Conservation (phyloP, 169 alveolate genomes). For the Eimeria zaria region DNA sequence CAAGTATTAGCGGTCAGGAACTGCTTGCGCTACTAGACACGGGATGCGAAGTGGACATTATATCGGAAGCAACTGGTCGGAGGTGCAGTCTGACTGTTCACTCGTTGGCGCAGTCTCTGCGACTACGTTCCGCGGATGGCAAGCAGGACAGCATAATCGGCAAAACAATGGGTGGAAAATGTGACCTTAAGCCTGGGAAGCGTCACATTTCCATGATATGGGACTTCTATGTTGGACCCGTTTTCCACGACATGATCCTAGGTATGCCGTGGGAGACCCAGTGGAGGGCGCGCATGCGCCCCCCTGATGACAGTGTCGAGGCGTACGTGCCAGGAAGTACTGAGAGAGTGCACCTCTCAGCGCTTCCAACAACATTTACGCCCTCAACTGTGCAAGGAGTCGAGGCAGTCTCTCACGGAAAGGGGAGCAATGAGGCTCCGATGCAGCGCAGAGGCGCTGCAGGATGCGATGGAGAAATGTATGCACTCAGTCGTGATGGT, state of each 20-base stretch:
- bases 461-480: background rate
- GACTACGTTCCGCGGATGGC: background rate
- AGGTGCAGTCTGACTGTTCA: background rate
- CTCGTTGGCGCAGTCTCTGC: background rate
- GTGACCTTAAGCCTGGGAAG: background rate
- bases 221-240: background rate
- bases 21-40: background rate
- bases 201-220: background rate
- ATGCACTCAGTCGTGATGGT: background rate
- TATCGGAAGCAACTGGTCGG: background rate
- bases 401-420: background rate
- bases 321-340: background rate
- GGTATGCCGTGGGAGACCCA: background rate
- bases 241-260: background rate
- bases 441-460: background rate
- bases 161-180: background rate
- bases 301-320: background rate
- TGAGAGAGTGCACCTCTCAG: background rate
- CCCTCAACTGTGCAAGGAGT: background rate
- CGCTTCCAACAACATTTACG: too few relatives aligned
- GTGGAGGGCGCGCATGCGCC: background rate
- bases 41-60: background rate
- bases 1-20: background rate
- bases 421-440: background rate
- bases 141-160: background rate